Evolutionary conservation across 345 rosid species (phyloP), one percentile per base, ranked within the genome.

Genomic region (Melastoma malabathricum): DNA sequence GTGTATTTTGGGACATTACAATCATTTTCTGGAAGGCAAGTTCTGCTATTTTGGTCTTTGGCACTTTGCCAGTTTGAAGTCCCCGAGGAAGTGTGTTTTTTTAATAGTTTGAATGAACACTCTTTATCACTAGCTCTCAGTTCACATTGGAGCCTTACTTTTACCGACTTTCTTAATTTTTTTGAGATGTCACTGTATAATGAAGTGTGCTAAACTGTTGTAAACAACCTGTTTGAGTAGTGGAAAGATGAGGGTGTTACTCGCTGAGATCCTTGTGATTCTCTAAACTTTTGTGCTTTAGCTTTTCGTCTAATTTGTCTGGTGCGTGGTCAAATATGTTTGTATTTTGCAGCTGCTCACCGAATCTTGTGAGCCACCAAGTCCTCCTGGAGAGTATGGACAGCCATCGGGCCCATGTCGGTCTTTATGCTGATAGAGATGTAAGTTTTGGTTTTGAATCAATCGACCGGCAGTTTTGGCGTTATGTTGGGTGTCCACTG

Each of bases 321-420:
- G 39, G 34, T 29, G 44, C 27, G 43, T 51, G 7, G 15, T 41
- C 27, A 39, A 53, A 13, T n/a, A n/a, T 48, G 8, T 49, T 59
- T 29, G 51, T 56, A 47, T 61, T 65, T 60, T 60, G 23, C 66
- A 93, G 99, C 73, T 93, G 99, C 80, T 73, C 64, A 12, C 92
- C 97, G 6, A 93, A 93, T 73, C 97, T 88, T 47, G 71, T 67
- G 52, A 78, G 66, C 55, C 71, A 78, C 64, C 99, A 86, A 77
- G 97, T 93, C 64, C 75, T 93, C 18, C 72, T 88, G 57, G 76
- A 85, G 50, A 83, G 97, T 75, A 88, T 93, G 94, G 96, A 93
- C 57, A 68, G 81, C 47, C 71, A 67, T 44, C 79, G 72, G 18
- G 71, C 85, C 66, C 96, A 83, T 61, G 81, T 93, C 18, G 99